phyloP scores from a whole-genome alignment of 2,329 filamentous ascomycete species.

The Sarocladium strictum region DNA sequence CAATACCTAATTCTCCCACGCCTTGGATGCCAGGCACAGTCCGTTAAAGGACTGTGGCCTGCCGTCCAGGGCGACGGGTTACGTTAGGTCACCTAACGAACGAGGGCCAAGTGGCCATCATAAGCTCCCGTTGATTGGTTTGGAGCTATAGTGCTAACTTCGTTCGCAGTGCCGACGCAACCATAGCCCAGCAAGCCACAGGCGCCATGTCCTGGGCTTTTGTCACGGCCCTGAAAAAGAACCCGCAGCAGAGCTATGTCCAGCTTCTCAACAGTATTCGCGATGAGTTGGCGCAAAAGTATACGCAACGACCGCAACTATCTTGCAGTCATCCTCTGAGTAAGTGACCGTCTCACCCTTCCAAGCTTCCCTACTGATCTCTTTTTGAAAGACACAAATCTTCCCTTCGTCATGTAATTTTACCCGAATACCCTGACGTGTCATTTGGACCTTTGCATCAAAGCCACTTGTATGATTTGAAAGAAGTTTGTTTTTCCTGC shows the following conservation, averaged over 20 bases:
- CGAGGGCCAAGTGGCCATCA: neutral
- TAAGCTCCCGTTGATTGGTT: constrained; percentile 2
- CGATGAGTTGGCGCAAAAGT: constrained; percentile 82
- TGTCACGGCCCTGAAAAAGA: constrained; percentile 87
- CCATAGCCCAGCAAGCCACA: constrained; percentile 82
- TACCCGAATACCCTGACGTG: constrained; percentile 11
- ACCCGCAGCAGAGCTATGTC: constrained; percentile 96
- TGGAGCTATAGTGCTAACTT: neutral
- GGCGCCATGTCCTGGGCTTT: constrained; percentile 99
- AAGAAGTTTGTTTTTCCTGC: neutral
- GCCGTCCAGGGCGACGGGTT: constrained; percentile 40
- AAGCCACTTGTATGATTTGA: neutral
- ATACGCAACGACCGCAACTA: constrained; percentile 91
- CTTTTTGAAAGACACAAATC: constrained; percentile 46
- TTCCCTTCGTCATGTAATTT: constrained; percentile 56
- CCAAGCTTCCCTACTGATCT: constrained; percentile 9
- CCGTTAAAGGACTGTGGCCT: constrained; percentile 25
- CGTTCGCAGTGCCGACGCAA: constrained; percentile 74
- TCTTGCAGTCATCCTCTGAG: constrained; percentile 95
- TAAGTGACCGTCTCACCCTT: constrained; percentile 41
- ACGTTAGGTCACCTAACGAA: constrained; percentile 29
- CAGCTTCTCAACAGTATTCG: constrained; percentile 94
- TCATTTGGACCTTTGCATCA: constrained; percentile 1
- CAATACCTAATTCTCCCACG: constrained; percentile 17
- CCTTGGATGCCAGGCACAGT: constrained; percentile 35